Base-by-base conservation (phyloP, 768 basidiomycete genomes). In the Pleurotus djamor region DNA sequence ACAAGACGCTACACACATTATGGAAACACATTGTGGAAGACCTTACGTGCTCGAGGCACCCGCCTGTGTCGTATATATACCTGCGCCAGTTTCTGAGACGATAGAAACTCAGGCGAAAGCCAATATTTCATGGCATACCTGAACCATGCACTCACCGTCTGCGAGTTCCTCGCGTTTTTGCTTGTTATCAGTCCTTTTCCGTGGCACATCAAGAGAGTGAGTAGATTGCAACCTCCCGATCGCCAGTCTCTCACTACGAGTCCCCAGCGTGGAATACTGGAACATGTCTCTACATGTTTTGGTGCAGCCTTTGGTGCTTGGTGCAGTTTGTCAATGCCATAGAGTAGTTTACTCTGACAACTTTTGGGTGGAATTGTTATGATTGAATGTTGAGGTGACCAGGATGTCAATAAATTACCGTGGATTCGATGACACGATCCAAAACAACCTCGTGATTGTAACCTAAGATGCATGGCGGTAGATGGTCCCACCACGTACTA, bases 281-380 rank as follows among this genome's bases (percentile, higher is more conserved):
- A 14, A 83, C 83, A 16, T 74, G 83, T 52, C 59, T 77, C 41
- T 79, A 77, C 68, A 84, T 86, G 64, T 41, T 72, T 28, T 86
- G 84, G 85, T 72, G 71, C 4, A 74, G 70, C 0, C 51, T 74
- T 2, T 69, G 67, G 9, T 79, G 76, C 57, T 71, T 85, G 32
- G 73, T 74, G 13, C 61, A 71, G 9, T 76, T 72, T 61, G 65
- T 85, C 60, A 83, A 85, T 67, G 69, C 76, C 4, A 65, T 84
- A n/a, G n/a, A n/a, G n/a, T n/a, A 33, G 60, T 85, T 4, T 88
- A 44, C 16, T 17, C 41, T 33, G 33, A 44, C 28, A n/a, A n/a
- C n/a, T n/a, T n/a, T n/a, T n/a, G n/a, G n/a, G n/a, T n/a, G n/a
- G n/a, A n/a, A n/a, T n/a, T n/a, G n/a, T n/a, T n/a, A n/a, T n/a